Evolutionary conservation across 768 basidiomycete species (phyloP).

Genomic region (Leccinum olivaceopallidum): DNA sequence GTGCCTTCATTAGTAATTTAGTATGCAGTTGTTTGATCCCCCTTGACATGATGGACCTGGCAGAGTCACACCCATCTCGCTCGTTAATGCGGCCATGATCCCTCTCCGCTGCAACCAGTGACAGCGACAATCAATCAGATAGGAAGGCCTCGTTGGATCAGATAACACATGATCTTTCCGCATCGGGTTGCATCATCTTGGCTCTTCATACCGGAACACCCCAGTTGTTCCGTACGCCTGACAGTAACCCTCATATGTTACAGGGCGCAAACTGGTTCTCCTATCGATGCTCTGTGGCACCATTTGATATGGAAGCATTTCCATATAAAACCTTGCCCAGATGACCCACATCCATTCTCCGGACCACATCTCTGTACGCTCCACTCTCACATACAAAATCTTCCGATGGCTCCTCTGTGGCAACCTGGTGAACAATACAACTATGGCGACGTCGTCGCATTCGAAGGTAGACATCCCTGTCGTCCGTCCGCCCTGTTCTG

Average conservation of each 20-base stretch:
- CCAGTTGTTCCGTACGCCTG: background rate
- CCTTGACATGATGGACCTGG: background rate
- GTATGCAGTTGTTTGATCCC: too few species aligned
- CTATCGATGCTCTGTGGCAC: slow-evolving; percentile 11
- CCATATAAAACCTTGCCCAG: slow-evolving; percentile 23
- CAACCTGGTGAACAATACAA: slow-evolving; percentile 64
- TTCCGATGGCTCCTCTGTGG: slow-evolving; percentile 50
- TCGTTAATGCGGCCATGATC: background rate
- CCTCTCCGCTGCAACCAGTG: background rate
- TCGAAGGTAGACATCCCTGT: slow-evolving; percentile 43
- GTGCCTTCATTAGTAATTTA: too few species aligned
- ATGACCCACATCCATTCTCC: background rate
- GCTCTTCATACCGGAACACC: slow-evolving; percentile 1
- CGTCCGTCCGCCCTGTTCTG: slow-evolving; percentile 2
- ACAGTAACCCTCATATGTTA: background rate
- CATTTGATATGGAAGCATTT: slow-evolving; percentile 6
- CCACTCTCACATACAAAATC: slow-evolving; percentile 2
- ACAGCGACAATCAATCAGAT: background rate
- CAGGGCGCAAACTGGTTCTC: slow-evolving; percentile 1
- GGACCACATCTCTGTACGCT: slow-evolving; percentile 8
- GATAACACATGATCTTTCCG: slow-evolving; percentile 22
- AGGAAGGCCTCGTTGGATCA: slow-evolving; percentile 21
- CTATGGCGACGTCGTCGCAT: slow-evolving; percentile 53
- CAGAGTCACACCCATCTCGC: background rate
- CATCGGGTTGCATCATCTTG: slow-evolving; percentile 11